A percentile compares a stretch with the other conserved stretches of the same genome.
Evolutionary conservation across 306 rosid species (phyloP).

Genomic region (Carpinus fangiana): DNA sequence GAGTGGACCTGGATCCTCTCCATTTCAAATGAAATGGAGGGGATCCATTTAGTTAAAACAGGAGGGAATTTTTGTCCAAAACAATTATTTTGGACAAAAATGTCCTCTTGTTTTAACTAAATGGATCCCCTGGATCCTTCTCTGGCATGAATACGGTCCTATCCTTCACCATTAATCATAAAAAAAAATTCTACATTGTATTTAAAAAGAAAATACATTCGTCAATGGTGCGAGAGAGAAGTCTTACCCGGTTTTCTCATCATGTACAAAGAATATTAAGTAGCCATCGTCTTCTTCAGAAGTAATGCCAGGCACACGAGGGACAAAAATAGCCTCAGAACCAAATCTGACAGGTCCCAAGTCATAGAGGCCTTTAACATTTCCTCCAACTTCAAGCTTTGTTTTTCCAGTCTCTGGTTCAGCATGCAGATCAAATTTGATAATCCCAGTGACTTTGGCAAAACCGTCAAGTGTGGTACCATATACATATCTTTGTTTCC

Average conservation of each 20-base stretch:
- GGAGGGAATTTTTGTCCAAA: too few relatives aligned
- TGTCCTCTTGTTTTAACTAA: too few relatives aligned
- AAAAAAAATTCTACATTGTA: background rate
- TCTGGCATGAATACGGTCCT: background rate
- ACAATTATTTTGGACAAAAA: too few relatives aligned
- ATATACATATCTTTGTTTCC: constrained; percentile 78
- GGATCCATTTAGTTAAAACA: too few relatives aligned
- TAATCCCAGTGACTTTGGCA: constrained; percentile 70
- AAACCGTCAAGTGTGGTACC: constrained; percentile 76
- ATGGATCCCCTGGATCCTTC: too few relatives aligned
- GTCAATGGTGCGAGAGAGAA: constrained; percentile 8
- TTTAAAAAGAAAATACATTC: background rate
- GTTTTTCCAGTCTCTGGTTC: constrained; percentile 62
- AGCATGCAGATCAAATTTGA: constrained; percentile 83
- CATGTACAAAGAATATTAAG: constrained; percentile 79
- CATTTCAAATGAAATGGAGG: too few relatives aligned
- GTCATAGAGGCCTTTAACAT: constrained; percentile 71
- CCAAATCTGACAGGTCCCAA: constrained; percentile 82
- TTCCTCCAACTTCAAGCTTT: constrained; percentile 80
- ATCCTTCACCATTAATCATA: background rate
- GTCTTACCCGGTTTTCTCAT: constrained; percentile 70
- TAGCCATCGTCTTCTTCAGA: constrained; percentile 98
- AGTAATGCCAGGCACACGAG: constrained; percentile 57
- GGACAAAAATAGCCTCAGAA: constrained; percentile 87
- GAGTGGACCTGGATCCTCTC: too few relatives aligned